Evolutionary conservation across 352 stramenopile genomes (phyloP).

Genomic region (Phytophthora europaea): DNA sequence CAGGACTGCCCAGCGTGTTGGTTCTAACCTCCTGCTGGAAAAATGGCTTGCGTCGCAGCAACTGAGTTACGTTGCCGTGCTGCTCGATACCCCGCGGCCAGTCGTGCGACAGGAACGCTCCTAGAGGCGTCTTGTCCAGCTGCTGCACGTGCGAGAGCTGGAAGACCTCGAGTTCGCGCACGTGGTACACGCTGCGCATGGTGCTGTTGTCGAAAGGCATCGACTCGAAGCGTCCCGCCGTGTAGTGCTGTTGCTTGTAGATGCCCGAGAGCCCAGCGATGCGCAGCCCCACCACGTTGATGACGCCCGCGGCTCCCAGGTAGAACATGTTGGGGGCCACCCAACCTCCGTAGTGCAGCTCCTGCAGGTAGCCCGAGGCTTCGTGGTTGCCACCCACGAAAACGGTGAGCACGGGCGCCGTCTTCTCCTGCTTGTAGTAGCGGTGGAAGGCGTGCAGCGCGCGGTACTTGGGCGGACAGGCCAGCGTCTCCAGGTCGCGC

Average conservation of each 20-base stretch:
- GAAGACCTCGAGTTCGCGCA: slow-evolving; percentile 95
- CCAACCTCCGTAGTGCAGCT: slow-evolving; percentile 98
- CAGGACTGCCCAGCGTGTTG: slow-evolving; percentile 95
- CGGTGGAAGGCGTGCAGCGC: slow-evolving; percentile 93
- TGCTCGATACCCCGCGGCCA: slow-evolving; percentile 98
- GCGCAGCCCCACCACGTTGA: slow-evolving; percentile 93
- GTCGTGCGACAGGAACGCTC: slow-evolving; percentile 98
- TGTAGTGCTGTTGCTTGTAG: slow-evolving; percentile 96
- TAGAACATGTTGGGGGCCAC: slow-evolving; percentile 99
- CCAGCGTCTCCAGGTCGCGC: slow-evolving; percentile 95
- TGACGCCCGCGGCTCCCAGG: slow-evolving; percentile 94
- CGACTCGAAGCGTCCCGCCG: slow-evolving; percentile 90
- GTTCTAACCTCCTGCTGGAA: slow-evolving; percentile 95
- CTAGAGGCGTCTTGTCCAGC: slow-evolving; percentile 64
- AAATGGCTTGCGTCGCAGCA: slow-evolving; percentile 96
- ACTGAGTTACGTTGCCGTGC: slow-evolving; percentile 90
- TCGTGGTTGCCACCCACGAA: slow-evolving; percentile 99
- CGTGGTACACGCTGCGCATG: slow-evolving; percentile 97
- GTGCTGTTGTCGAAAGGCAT: slow-evolving; percentile 76
- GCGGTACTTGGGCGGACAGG: slow-evolving; percentile 97
- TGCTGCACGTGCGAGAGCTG: slow-evolving; percentile 88
- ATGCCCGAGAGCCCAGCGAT: slow-evolving; percentile 99
- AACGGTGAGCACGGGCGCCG: slow-evolving; percentile 95
- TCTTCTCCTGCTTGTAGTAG: slow-evolving; percentile 96
- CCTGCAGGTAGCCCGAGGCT: slow-evolving; percentile 96